Evolutionary conservation across 345 rosid species (phyloP), one percentile per base, ranked within the genome.

Genomic region (Citrus unshiu): DNA sequence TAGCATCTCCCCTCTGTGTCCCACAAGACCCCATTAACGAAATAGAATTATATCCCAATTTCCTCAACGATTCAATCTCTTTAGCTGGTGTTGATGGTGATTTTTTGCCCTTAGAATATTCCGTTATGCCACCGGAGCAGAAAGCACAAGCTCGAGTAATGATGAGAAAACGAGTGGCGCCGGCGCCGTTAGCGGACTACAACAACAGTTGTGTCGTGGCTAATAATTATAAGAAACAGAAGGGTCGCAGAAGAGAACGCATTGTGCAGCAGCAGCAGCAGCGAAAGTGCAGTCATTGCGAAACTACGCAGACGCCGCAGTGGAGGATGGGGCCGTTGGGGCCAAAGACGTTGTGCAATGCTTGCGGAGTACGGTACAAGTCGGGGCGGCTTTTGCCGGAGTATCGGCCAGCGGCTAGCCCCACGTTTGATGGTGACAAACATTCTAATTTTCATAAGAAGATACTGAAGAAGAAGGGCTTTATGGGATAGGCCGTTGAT

Each of bases 401-500:
- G 25, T 87, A 87, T 40, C 80, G 88, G 60, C 90, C 90, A 21
- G 88, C 90, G n/a, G 81, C 84, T 40, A 85, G 90, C 65, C 90
- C 88, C 25, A 85, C 88, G 5, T 87, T 87, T 65, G 84, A 87
- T 34, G 68, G 74, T 12, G 72, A 64, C 61, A 76, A 71, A 5
- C 87, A 84, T 78, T 85, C 88, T 4, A 87, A 85, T 79, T 86
- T 85, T 72, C 90, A 87, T 70, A 73, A 63, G 40, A 57, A 73
- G 68, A 81, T 81, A 58, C 4, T 77, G 76, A 63, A 56, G 24
- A 63, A 71, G 21, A 10, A 22, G 61, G 59, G 37, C 18, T 6
- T 46, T 21, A 39, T 19, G 5, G 43, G 24, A 18, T 19, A 34
- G 69, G 13, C 9, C 18, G 18, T 12, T 46, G 37, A 65, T 21